Evolutionary conservation across 1,284 basidiomycete genomes (phyloP), one percentile per base, ranked within the genome.

Genomic region (Ceratobasidium sp.): DNA sequence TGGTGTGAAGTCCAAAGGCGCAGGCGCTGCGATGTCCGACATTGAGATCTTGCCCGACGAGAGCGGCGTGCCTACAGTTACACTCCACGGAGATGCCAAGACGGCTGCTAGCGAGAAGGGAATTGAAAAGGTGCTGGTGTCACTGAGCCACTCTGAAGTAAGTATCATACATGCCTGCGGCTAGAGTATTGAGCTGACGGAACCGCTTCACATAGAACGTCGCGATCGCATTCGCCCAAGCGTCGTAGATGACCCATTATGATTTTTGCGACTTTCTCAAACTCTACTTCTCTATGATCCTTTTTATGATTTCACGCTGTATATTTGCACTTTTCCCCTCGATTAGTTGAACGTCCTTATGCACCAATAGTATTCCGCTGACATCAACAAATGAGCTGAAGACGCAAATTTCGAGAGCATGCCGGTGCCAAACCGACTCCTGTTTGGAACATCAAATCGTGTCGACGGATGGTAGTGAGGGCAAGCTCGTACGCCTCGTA

Each of bases 11-110:
- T 96, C 95, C 5, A 94, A 96, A 85, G 98, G 98, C 57, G 96
- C 96, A 6, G 95, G 91, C 18, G 96, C 97, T 20, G 88, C 94
- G 35, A 93, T 99, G 93, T 96, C 94, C 86, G 97, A 99, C 80
- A 98, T 99, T 81, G 98, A 99, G 86, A 97, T 99, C 81, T 87
- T 97, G 79, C 91, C 94, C 57, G 90, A 81, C 82, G 87, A 87
- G 73, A 86, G 87, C 35, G 93, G 93, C 62, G 92, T 88, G 20
- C 95, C 95, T 7, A 87, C 88, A 46, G 94, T 98, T 77, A 88
- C 85, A 74, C 89, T 98, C 38, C 90, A 93, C 81, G 96, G 96
- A n/a, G 93, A 96, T 79, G 96, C 96, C 52, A 88, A 92, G 83
- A 83, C 86, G 16, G 92, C 93, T 77, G 96, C 96, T 41, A 86